phyloP scores from a whole-genome alignment of 179 eudicot genomes.

The Camellia oleifera region DNA sequence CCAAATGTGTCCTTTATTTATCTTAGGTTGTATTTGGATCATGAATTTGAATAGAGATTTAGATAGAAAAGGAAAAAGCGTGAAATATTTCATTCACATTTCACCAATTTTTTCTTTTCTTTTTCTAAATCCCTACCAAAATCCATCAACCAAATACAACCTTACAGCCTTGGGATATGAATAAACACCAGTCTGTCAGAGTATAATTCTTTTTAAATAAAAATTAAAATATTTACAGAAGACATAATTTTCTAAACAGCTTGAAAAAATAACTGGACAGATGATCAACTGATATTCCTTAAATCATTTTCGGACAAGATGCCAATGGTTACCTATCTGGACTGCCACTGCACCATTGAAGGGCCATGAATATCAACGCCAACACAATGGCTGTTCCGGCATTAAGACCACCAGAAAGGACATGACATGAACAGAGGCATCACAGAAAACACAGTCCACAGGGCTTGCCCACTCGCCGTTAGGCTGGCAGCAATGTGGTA shows the following conservation, averaged over 20 bases:
- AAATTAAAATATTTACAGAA: neutral
- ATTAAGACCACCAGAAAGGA: constrained; percentile 74
- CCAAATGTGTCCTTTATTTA: too few species aligned
- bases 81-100: too few species aligned
- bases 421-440: constrained; percentile 49
- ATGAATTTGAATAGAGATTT: too few species aligned
- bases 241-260: neutral
- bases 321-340: constrained; percentile 46
- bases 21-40: too few species aligned
- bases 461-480: constrained; percentile 52
- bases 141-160: too few species aligned
- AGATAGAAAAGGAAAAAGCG: too few species aligned
- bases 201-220: neutral
- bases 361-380: constrained; percentile 38
- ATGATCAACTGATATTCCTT: constrained; percentile 41
- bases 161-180: too few species aligned
- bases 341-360: constrained; percentile 67
- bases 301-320: constrained; percentile 49
- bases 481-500: constrained; percentile 19
- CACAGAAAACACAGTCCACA: constrained; percentile 29
- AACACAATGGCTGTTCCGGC: constrained; percentile 76
- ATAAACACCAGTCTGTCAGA: neutral
- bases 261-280: constrained; percentile 32
- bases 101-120: too few species aligned
- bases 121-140: too few species aligned